Percentiles rank a stretch among this genome's conserved stretches.
Evolutionary conservation across 2,329 filamentous ascomycete genomes (phyloP).

Genomic region (Colletotrichum tamarilloi): DNA sequence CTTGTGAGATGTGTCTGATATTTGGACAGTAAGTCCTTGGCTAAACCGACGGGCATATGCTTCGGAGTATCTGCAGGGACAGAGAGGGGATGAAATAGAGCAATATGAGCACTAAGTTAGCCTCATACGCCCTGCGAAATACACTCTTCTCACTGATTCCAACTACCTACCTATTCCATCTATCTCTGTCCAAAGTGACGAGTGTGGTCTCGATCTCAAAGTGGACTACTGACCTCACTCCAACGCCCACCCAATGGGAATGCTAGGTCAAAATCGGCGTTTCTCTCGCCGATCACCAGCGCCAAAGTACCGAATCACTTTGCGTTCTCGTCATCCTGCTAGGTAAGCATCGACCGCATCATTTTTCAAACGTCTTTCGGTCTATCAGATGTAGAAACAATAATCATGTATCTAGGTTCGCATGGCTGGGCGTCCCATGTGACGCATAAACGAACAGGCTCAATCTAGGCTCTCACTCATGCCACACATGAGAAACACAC

Average conservation of each 20-base stretch:
- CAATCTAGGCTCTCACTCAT: not conserved
- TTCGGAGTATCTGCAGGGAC: not conserved
- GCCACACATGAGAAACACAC: not conserved
- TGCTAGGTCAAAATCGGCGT: constrained; percentile 24
- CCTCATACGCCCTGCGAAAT: not conserved
- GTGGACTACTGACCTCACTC: constrained; percentile 26
- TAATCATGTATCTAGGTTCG: not conserved
- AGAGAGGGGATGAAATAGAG: not conserved
- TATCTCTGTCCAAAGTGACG: not conserved
- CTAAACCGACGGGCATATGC: not conserved
- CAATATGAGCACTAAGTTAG: not conserved
- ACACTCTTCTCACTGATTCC: not conserved
- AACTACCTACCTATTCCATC: no score
- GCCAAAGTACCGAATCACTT: not conserved
- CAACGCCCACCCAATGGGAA: constrained; percentile 15
- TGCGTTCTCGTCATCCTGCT: not conserved
- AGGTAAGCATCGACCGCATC: not conserved
- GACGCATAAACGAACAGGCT: constrained; percentile 6
- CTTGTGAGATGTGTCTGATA: not conserved
- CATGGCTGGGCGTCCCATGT: constrained; percentile 1
- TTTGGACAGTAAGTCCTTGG: not conserved
- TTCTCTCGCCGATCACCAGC: constrained; percentile 28
- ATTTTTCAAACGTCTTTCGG: not conserved
- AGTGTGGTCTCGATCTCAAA: not conserved
- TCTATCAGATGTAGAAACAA: no score